Evolutionary conservation across 2,329 filamentous ascomycete species (phyloP), one percentile per base, ranked within the genome.

Genomic region (Monosporascus sp.): DNA sequence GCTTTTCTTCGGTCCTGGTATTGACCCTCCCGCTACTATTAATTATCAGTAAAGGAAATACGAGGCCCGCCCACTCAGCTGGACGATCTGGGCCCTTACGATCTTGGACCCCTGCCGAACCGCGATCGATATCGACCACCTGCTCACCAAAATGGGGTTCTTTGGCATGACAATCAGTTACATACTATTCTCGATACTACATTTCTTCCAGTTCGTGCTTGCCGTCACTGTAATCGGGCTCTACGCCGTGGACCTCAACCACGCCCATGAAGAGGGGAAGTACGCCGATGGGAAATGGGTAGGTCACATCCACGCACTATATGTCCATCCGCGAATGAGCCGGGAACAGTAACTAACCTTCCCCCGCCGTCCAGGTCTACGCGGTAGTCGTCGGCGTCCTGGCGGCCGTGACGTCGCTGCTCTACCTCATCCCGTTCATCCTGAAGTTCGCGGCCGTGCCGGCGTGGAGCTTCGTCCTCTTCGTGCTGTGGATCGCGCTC

Each of bases 161-260:
- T 65, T 75, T 49, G 74, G 72, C 55, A 67, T 77, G 50, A 65
- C 74, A 20, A 51, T 70, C 63, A 73, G 75, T 68, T 82, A 81
- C 58, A 60, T 85, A 61, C 64, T 77, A 60, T 87, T 87, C 65
- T 73, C 78, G 24, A 59, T 79, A 58, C 72, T 91, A n/a, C 88
- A 92, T 67, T 77, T 92, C 68, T 72, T 86, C 56, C 89, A 93
- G 65, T 86, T 96, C 65, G 79, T 88, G 53, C 78, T 95, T 59
- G 89, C 85, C 15, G 72, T 96, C 53, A 81, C 87, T 1, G 87
- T 94, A 51, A 85, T 87, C 59, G 91, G 88, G 1, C 81, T 96
- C 20, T 96, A 94, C 60, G 88, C 85, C 37, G 72, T 78, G 24
- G 88, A 93, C 65, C 72, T 94, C 6, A 71, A 82, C 55, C 70